Base-by-base conservation (phyloP, 1,284 basidiomycete species). In the Ustilago cynodontis region DNA sequence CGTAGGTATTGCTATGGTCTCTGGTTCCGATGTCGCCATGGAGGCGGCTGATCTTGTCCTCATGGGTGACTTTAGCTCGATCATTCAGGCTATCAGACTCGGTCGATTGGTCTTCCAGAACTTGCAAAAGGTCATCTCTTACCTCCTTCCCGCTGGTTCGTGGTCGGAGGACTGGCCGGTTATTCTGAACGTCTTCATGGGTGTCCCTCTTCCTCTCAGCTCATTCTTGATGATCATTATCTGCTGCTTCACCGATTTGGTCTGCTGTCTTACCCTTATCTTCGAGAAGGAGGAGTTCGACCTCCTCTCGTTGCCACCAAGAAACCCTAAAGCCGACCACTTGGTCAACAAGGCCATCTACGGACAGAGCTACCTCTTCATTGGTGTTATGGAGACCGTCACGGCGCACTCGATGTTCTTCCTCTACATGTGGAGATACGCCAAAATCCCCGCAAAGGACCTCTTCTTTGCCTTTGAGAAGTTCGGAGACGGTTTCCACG, bases 111-210 rank as follows among this genome's bases (percentile, higher is more conserved):
- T 91, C 24, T 92, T 90, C 82, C 90, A 91, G 79, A 93, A 93
- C 80, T 84, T 93, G 55, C 89, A 90, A 79, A 89, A 88, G 84
- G 86, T 86, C 39, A 78, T 84, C 26, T 65, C 73, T n/a, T 86
- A 84, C 64, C 77, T 74, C 22, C 78, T 65, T 64, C 86, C 73
- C 63, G 88, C 63, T 84, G 86, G 86, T 9, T 88, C 89, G 61
- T 92, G 91, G 86, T 89, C 90, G 13, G 91, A 92, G 81, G 88
- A 92, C 72, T 90, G 91, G 88, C 89, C 91, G 2, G 89, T 92
- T 54, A 81, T 92, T n/a, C 83, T 91, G 71, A 87, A 87, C 74
- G 87, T 89, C 64, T 82, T 89, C 64, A 83, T 89, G 57, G 88
- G 88, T 69, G 85, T 89, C 1, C 88, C 89, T 0, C 89, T 90